phyloP scores from a whole-genome alignment of 1,284 basidiomycete species.

The Apiotrichum mycotoxinovorans region DNA sequence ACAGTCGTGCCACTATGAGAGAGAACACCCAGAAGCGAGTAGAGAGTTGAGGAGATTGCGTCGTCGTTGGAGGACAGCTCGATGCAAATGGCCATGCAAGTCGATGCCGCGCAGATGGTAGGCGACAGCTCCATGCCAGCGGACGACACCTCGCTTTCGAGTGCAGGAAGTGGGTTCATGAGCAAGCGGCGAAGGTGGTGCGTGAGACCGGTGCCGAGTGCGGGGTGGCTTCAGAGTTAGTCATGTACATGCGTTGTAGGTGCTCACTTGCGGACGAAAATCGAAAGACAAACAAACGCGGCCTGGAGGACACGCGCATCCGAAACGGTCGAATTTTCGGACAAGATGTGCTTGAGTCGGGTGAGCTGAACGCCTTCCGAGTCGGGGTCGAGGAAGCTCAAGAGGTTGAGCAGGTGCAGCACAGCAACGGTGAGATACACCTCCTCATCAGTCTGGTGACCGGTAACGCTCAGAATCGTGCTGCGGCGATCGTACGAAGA shows the following conservation, averaged over 20 bases:
- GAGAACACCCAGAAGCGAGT: slow-evolving; percentile 89
- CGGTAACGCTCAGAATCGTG: slow-evolving; percentile 25
- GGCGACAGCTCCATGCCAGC: slow-evolving; percentile 52
- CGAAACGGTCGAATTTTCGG: slow-evolving; percentile 74
- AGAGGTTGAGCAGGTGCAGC: slow-evolving; percentile 75
- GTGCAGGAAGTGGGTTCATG: slow-evolving; percentile 79
- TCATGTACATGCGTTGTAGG: background rate
- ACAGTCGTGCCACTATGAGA: slow-evolving; percentile 59
- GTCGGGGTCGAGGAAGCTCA: slow-evolving; percentile 68
- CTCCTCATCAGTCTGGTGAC: slow-evolving; percentile 38
- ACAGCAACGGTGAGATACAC: slow-evolving; percentile 40
- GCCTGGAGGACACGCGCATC: slow-evolving; percentile 55
- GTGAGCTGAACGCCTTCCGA: slow-evolving; percentile 68
- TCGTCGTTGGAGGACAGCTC: slow-evolving; percentile 85
- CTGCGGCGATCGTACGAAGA: background rate
- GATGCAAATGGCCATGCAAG: slow-evolving; percentile 84
- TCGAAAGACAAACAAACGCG: slow-evolving; percentile 42
- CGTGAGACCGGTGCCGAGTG: slow-evolving; percentile 71
- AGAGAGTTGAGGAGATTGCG: slow-evolving; percentile 90
- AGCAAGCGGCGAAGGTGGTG: slow-evolving; percentile 81
- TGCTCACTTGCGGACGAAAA: slow-evolving; percentile 70
- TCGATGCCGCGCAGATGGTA: slow-evolving; percentile 75
- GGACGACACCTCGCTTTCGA: slow-evolving; percentile 72
- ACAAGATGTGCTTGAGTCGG: slow-evolving; percentile 70
- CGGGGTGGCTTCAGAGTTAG: slow-evolving; percentile 62